Evolutionary conservation across 176 grass and related monocot species (phyloP).

Genomic region (Stipa capillata): DNA sequence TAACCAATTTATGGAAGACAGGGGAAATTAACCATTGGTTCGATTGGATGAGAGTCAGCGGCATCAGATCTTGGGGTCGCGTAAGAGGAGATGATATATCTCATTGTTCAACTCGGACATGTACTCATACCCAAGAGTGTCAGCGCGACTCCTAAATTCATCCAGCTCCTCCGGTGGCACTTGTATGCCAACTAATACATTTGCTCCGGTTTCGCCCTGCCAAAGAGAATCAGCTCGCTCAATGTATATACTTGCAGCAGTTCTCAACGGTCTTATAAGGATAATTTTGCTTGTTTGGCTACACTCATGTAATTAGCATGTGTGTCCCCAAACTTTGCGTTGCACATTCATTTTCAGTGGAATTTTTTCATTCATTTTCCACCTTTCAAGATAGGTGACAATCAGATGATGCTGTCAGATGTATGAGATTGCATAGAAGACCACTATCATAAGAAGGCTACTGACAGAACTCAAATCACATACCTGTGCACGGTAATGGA

Average conservation of each 20-base stretch:
- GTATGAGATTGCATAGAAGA: neutral
- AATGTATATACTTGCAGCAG: neutral
- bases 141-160: conserved; percentile 46
- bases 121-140: conserved; percentile 76
- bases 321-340: neutral
- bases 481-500: conserved; percentile 94
- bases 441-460: neutral
- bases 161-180: conserved; percentile 54
- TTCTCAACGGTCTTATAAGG: neutral
- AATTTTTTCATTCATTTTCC: neutral
- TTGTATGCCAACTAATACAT: conserved; percentile 90
- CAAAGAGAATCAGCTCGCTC: neutral
- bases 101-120: conserved; percentile 73
- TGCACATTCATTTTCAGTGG: neutral
- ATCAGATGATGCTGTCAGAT: neutral
- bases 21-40: neutral
- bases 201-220: conserved; percentile 79
- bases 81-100: conserved; percentile 67
- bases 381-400: neutral
- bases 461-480: neutral
- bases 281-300: neutral
- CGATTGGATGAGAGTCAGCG: neutral
- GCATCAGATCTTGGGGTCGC: conserved; percentile 27
- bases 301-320: neutral
- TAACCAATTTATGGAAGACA: neutral